phyloP scores from a whole-genome alignment of 1,284 basidiomycete species.

The Austropuccinia psidii region DNA sequence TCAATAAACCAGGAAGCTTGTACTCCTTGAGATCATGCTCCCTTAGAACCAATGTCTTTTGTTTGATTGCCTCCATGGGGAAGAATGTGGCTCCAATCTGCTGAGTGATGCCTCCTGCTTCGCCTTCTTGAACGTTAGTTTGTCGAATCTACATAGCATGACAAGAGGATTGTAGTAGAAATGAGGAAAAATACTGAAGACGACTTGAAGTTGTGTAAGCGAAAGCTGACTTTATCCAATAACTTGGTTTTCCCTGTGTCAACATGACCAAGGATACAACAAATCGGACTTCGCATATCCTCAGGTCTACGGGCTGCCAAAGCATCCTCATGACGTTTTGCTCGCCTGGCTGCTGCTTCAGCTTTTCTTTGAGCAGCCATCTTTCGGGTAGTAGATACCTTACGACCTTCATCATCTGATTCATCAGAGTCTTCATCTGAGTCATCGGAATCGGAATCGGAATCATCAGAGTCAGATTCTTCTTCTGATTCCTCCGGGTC shows the following conservation, averaged over 20 bases:
- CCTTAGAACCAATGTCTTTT: slow-evolving; percentile 86
- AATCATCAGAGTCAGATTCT: slow-evolving; percentile 51
- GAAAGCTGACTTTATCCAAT: slow-evolving; percentile 75
- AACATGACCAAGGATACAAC: slow-evolving; percentile 98
- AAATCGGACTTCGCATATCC: slow-evolving; percentile 89
- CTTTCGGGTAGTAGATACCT: slow-evolving; percentile 49
- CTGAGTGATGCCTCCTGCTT: slow-evolving; percentile 99
- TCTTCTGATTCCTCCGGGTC: slow-evolving; percentile 47
- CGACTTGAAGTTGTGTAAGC: neutral
- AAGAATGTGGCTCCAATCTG: slow-evolving; percentile 99
- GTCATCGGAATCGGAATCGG: slow-evolving; percentile 53
- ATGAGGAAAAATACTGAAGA: neutral
- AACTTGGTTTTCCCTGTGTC: slow-evolving; percentile 99
- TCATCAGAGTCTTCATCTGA: slow-evolving; percentile 54
- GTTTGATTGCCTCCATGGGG: slow-evolving; percentile 89
- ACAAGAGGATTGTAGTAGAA: neutral
- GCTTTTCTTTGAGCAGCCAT: slow-evolving; percentile 70
- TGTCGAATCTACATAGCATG: slow-evolving; percentile 75
- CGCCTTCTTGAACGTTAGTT: slow-evolving; percentile 98
- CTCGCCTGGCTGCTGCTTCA: slow-evolving; percentile 69
- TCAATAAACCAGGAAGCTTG: slow-evolving; percentile 89
- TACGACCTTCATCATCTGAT: slow-evolving; percentile 52
- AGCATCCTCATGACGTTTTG: slow-evolving; percentile 76
- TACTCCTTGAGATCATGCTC: slow-evolving; percentile 77
- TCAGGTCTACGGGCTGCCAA: slow-evolving; percentile 80